These are phyloP conservation scores for Austroboletus novae-zelandiae DNA, from an alignment of 1,284 basidiomycete species.

Conservation along the genomic window DNA sequence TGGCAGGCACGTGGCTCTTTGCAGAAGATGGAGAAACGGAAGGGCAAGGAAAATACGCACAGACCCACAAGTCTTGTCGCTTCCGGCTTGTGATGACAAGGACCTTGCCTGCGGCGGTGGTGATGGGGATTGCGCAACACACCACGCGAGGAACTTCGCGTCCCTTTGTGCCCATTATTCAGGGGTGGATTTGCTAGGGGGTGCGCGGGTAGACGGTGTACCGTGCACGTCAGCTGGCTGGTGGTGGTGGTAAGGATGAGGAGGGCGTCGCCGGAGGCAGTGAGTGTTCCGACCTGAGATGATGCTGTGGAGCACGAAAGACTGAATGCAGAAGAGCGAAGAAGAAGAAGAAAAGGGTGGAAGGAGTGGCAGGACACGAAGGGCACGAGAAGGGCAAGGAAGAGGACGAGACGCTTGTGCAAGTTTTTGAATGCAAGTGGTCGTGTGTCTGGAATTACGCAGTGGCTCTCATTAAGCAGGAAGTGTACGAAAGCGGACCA, in stretches of 20 bases:
- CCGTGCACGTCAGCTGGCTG: background rate
- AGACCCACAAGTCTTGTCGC: conserved; percentile 75
- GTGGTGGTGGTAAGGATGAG: conserved; percentile 11
- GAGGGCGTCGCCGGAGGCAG: background rate
- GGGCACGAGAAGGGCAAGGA: conserved; percentile 11
- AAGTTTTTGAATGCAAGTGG: conserved; percentile 29
- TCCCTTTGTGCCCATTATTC: conserved; percentile 71
- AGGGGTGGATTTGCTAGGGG: conserved; percentile 14
- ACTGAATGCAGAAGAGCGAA: too few relatives aligned
- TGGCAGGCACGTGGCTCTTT: conserved; percentile 6
- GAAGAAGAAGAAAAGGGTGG: background rate
- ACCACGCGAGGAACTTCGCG: conserved; percentile 75
- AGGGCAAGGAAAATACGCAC: conserved; percentile 52
- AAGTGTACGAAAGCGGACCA: conserved; percentile 23
- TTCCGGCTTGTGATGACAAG: conserved; percentile 81
- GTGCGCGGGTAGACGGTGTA: background rate
- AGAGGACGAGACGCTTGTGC: conserved; percentile 15
- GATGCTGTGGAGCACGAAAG: background rate
- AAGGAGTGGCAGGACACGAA: conserved; percentile 9
- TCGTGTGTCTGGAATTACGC: conserved; percentile 41
- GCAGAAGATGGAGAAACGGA: conserved; percentile 2
- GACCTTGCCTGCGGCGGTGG: conserved; percentile 66
- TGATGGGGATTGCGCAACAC: conserved; percentile 82
- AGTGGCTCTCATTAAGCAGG: conserved; percentile 20
- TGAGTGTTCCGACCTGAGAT: conserved; percentile 9